A percentile compares a stretch with the other conserved stretches of the same genome.
Evolutionary conservation across 164 flowering plant species (phyloP).

Genomic region (Brasenia schreberi): DNA sequence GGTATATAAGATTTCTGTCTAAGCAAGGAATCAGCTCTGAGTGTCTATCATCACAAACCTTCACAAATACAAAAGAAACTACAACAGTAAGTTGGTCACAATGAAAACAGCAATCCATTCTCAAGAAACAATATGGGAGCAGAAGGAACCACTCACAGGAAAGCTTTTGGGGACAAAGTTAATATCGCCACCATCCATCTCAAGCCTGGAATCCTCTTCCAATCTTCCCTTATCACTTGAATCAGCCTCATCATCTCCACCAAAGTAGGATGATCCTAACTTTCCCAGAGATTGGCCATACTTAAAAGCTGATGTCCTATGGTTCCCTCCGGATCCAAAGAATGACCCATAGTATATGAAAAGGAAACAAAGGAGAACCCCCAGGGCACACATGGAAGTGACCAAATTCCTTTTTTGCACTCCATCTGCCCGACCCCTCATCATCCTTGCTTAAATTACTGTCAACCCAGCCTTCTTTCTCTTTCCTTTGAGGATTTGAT

Average conservation of each 20-base stretch:
- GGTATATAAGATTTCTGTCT: constrained; percentile 72
- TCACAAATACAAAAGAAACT: background rate
- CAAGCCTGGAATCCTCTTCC: constrained; percentile 22
- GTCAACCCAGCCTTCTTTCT: background rate
- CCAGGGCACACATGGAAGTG: constrained; percentile 30
- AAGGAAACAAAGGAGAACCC: constrained; percentile 39
- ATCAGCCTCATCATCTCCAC: constrained; percentile 73
- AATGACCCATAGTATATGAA: constrained; percentile 46
- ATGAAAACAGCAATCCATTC: background rate
- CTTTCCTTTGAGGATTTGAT: background rate
- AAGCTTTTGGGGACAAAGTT: constrained; percentile 46
- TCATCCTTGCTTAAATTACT: constrained; percentile 8
- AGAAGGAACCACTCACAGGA: constrained; percentile 47
- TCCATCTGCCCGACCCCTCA: constrained; percentile 25
- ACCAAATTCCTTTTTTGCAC: constrained; percentile 54
- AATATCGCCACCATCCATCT: constrained; percentile 47
- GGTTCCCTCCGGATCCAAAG: constrained; percentile 29
- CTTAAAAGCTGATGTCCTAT: constrained; percentile 55
- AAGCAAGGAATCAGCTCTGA: constrained; percentile 86
- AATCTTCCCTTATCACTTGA: constrained; percentile 28
- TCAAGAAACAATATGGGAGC: background rate
- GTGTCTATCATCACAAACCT: constrained; percentile 85
- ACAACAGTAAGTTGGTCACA: background rate
- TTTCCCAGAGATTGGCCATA: constrained; percentile 52
- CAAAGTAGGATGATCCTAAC: constrained; percentile 67